These are phyloP conservation scores for Macrolepiota dolichaula DNA, from an alignment of 768 basidiomycete species.

Conservation along the genomic window DNA sequence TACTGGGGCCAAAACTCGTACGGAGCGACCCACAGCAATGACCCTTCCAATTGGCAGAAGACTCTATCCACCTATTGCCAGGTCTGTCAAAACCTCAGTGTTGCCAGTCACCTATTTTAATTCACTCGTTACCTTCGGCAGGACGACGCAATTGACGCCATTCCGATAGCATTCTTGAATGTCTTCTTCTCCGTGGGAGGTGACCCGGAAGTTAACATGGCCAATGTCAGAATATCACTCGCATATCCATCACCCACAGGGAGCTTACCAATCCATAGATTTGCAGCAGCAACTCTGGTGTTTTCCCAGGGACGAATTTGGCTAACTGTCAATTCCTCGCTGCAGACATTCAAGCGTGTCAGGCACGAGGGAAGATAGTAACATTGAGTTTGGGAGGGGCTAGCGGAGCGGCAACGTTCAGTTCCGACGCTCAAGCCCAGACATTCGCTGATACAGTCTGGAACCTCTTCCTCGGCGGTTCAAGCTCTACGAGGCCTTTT, in stretches of 20 bases:
- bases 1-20: constrained; percentile 63
- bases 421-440: constrained; percentile 45
- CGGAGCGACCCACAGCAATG: constrained; percentile 43
- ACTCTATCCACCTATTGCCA: constrained; percentile 49
- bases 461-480: constrained; percentile 67
- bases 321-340: constrained; percentile 57
- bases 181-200: constrained; percentile 58
- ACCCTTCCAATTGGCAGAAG: constrained; percentile 47
- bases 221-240: constrained; percentile 38
- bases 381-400: constrained; percentile 52
- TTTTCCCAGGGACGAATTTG: constrained; percentile 54
- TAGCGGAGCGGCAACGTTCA: constrained; percentile 48
- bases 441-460: constrained; percentile 58
- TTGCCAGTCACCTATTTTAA: background rate
- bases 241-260: background rate
- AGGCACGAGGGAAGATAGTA: constrained; percentile 49
- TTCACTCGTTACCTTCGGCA: constrained; percentile 15
- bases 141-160: constrained; percentile 54
- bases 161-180: constrained; percentile 61
- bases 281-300: constrained; percentile 42
- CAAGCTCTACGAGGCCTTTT: constrained; percentile 55
- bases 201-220: constrained; percentile 55
- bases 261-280: constrained; percentile 27
- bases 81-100: constrained; percentile 20
- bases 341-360: constrained; percentile 54